Conservation (phyloP, 805 yeast species). For the Nakazawaea populi region DNA sequence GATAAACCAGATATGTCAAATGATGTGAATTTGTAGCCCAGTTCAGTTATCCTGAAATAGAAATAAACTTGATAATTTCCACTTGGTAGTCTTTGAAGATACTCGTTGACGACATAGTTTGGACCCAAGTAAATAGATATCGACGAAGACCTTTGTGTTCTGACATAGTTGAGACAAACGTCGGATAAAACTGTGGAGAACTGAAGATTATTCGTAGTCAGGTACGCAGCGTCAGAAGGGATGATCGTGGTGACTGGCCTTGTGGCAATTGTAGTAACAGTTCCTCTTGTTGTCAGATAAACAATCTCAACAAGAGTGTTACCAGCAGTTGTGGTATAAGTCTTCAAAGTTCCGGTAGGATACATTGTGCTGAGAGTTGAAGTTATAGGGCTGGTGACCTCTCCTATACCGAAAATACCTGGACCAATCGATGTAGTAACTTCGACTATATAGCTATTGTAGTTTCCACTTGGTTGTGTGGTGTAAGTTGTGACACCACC, state of each 20-base stretch:
- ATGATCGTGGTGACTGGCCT: neutral
- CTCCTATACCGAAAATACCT: neutral
- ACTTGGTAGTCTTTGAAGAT: neutral
- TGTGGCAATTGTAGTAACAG: neutral
- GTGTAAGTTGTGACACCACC: neutral
- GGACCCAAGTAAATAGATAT: neutral
- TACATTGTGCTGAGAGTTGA: neutral
- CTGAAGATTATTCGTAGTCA: neutral
- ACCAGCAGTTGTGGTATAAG: neutral
- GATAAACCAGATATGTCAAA: too few relatives aligned
- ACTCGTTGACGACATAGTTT: neutral
- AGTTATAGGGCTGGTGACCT: neutral
- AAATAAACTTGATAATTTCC: neutral
- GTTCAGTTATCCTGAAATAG: neutral
- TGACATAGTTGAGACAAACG: neutral
- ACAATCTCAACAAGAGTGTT: neutral
- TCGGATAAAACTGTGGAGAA: neutral
- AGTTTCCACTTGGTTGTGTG: neutral
- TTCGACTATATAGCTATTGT: neutral
- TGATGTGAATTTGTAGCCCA: neutral
- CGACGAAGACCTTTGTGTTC: neutral
- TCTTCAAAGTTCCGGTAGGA: neutral
- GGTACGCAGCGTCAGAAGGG: neutral
- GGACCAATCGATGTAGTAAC: neutral
- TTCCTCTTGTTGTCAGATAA: neutral